These are phyloP conservation scores for Phoma sp. DNA, from an alignment of 2,329 filamentous ascomycete genomes.

Conservation along the genomic window DNA sequence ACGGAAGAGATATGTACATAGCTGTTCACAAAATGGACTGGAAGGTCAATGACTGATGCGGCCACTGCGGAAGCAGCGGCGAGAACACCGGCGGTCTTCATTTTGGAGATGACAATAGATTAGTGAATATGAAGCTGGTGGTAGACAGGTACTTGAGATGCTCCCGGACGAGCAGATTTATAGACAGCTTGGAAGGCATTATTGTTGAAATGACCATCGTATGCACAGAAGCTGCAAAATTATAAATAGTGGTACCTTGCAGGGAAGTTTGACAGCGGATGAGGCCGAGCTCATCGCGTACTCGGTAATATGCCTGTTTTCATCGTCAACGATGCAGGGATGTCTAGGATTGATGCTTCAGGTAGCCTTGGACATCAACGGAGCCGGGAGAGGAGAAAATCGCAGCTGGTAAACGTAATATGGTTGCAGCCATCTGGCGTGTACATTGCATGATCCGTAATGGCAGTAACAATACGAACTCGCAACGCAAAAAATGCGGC, in stretches of 20 bases:
- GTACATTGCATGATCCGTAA: background rate
- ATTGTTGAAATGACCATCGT: slow-evolving; percentile 9
- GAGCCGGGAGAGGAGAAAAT: too few relatives aligned
- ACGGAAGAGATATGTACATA: slow-evolving; percentile 4
- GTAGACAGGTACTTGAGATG: background rate
- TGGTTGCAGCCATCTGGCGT: background rate
- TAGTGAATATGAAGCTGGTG: background rate
- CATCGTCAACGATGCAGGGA: background rate
- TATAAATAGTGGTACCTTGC: slow-evolving; percentile 10
- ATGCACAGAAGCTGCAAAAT: slow-evolving; percentile 7
- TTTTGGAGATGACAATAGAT: background rate
- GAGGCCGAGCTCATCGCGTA: background rate
- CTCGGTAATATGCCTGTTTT: background rate
- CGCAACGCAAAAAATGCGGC: background rate
- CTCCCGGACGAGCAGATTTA: background rate
- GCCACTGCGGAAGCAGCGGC: slow-evolving; percentile 11
- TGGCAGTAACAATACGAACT: background rate
- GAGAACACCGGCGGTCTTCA: slow-evolving; percentile 1
- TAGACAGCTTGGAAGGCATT: slow-evolving; percentile 1
- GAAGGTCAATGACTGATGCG: slow-evolving; percentile 23
- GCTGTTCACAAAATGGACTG: slow-evolving; percentile 14
- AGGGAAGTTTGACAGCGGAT: slow-evolving; percentile 1
- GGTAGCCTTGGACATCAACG: background rate
- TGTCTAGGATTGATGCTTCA: background rate
- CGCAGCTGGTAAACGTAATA: background rate